Conservation (phyloP, 805 yeast species). For the Starmerella davenportii region DNA sequence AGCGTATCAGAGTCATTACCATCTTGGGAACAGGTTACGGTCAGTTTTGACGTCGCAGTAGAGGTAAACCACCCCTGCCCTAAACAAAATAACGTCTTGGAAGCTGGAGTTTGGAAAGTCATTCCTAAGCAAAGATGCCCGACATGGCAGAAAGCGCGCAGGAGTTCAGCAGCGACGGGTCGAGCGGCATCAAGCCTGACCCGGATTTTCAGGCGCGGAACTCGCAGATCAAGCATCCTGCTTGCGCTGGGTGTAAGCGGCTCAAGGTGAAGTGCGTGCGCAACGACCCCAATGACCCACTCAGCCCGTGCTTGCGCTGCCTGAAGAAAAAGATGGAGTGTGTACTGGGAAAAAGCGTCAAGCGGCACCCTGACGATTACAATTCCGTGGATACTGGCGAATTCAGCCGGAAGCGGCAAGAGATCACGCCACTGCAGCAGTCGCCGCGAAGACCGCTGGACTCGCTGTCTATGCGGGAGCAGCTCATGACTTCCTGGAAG, state of each 20-base stretch:
- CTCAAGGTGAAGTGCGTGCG: constrained; percentile 77
- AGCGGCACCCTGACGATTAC: constrained; percentile 2
- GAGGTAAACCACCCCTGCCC: too few relatives aligned
- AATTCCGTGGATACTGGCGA: neutral
- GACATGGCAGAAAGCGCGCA: too few relatives aligned
- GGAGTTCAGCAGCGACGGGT: too few relatives aligned
- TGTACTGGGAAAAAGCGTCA: constrained; percentile 20
- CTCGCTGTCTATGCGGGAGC: constrained; percentile 12
- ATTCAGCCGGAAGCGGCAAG: neutral
- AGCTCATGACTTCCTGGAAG: constrained; percentile 16
- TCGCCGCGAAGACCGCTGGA: neutral
- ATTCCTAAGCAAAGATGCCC: too few relatives aligned
- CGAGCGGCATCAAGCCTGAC: too few relatives aligned
- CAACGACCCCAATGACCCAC: constrained; percentile 36
- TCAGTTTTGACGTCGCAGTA: too few relatives aligned
- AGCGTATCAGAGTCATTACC: too few relatives aligned
- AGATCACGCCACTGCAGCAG: neutral
- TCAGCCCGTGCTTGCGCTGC: constrained; percentile 61
- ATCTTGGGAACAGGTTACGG: too few relatives aligned
- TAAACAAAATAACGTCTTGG: too few relatives aligned
- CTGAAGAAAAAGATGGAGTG: constrained; percentile 44
- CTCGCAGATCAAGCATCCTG: constrained; percentile 11
- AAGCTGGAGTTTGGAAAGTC: too few relatives aligned
- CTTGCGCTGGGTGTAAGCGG: constrained; percentile 43
- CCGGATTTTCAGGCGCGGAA: neutral